These are phyloP conservation scores for Ogataea hybrid DNA, from an alignment of 1,139 yeast genomes.

Conservation along the genomic window DNA sequence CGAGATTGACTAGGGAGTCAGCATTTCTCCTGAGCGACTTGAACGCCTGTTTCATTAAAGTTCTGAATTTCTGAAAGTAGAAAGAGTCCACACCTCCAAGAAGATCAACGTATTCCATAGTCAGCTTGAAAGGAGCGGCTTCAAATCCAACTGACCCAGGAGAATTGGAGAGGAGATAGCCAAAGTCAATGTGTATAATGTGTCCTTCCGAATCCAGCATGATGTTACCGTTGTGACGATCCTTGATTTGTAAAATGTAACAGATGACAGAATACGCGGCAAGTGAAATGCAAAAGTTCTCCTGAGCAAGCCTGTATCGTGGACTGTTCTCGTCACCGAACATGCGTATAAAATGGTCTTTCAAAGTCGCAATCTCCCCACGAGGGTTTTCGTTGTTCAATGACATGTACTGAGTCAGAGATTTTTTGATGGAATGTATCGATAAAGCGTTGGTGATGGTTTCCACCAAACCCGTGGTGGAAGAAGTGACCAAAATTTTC, in stretches of 20 bases:
- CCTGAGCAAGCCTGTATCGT: conserved; percentile 69
- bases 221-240: conserved; percentile 94
- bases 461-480: conserved; percentile 88
- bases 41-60: conserved; percentile 69
- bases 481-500: conserved; percentile 89
- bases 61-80: conserved; percentile 55
- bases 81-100: conserved; percentile 74
- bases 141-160: conserved; percentile 98
- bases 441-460: conserved; percentile 94
- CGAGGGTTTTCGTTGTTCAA: conserved; percentile 62
- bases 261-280: conserved; percentile 90
- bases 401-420: conserved; percentile 73
- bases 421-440: conserved; percentile 89
- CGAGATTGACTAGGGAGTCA: conserved; percentile 73
- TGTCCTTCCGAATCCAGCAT: conserved; percentile 95
- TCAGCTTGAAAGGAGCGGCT: conserved; percentile 93
- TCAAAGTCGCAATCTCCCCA: conserved; percentile 67
- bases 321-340: conserved; percentile 61
- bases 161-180: conserved; percentile 85
- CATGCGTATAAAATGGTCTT: conserved; percentile 71
- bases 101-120: conserved; percentile 82
- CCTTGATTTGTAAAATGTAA: conserved; percentile 86
- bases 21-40: conserved; percentile 66
- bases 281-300: conserved; percentile 76
- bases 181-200: conserved; percentile 93